Evolutionary conservation across 441 rosid species (phyloP), one percentile per base, ranked within the genome.

Genomic region (Populus trichocarpa): DNA sequence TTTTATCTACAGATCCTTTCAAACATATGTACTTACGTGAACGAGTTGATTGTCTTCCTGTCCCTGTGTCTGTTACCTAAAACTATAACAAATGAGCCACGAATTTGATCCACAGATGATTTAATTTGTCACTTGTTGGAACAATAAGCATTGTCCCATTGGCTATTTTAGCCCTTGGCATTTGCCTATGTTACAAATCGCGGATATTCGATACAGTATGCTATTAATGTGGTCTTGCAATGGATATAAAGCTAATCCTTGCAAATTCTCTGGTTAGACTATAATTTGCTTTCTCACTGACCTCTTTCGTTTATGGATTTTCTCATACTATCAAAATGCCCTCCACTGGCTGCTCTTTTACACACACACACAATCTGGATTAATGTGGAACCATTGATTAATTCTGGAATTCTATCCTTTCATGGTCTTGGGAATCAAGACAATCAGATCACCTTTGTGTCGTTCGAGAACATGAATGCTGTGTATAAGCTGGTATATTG

Each of bases 21-120:
- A 71, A 69, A 69, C 46, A 74, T 72, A 36, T 77, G 77, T 38
- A 46, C 64, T 76, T 74, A 57, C 28, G 75, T 26, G 73, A 70
- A 59, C 75, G 69, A 63, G 33, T 63, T 46, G 64, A 69, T 75
- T 79, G 81, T 79, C 78, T 72, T 81, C 57, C 74, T 75, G 84
- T 68, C 73, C 14, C 20, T 75, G 75, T 28, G 81, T 30, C 40
- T 42, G 66, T 59, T 69, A n/a, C 70, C 42, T 59, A 40, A 79
- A 67, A 73, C 63, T 71, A 25, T 36, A 28, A 8, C 26, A 38
- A 26, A 13, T 72, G 75, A 57, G 69, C 74, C 77, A 40, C 64
- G 33, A 79, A 73, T 71, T 75, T 50, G 79, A 71, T 68, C 18
- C 69, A 13, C 46, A 65, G 13, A 75, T 36, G 65, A 77, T 36